Conservation (phyloP, 257 asterid genomes). For the Ehretia macrophylla region DNA sequence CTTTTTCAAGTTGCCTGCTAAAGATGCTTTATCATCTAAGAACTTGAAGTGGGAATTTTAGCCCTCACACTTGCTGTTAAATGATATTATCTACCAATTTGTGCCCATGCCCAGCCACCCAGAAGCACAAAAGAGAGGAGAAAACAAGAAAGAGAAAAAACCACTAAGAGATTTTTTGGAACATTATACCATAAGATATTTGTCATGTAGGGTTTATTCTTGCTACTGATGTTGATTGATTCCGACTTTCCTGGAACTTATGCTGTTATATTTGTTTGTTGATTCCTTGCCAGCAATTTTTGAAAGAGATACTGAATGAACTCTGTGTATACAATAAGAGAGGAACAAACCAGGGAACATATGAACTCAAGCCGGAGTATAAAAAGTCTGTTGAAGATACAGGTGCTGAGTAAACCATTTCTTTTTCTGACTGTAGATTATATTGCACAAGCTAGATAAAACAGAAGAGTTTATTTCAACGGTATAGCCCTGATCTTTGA, state of each 20-base stretch:
- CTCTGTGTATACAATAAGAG: conserved; percentile 86
- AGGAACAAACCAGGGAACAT: conserved; percentile 89
- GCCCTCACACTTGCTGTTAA: no score
- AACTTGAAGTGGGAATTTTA: no score
- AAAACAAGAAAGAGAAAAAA: no score
- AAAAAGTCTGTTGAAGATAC: conserved; percentile 82
- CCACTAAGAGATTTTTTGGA: no score
- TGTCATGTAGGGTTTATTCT: not conserved
- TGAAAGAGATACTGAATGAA: conserved; percentile 87
- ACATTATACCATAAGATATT: no score
- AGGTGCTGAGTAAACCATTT: conserved; percentile 50
- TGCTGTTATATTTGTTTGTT: conserved; percentile 6
- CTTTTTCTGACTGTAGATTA: conserved; percentile 24
- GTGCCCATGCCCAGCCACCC: no score
- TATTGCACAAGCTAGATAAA: conserved; percentile 9
- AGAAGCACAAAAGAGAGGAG: no score
- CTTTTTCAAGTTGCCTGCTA: no score
- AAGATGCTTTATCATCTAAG: no score
- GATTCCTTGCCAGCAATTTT: conserved; percentile 61
- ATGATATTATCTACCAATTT: no score
- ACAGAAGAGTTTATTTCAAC: not conserved
- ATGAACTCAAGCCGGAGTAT: conserved; percentile 92
- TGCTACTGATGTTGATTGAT: not conserved
- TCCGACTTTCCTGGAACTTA: not conserved
- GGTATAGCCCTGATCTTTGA: not conserved